Percentiles rank a stretch among this genome's conserved stretches.
Conservation (phyloP, 805 yeast species). For the Yamadazyma scolyti region DNA sequence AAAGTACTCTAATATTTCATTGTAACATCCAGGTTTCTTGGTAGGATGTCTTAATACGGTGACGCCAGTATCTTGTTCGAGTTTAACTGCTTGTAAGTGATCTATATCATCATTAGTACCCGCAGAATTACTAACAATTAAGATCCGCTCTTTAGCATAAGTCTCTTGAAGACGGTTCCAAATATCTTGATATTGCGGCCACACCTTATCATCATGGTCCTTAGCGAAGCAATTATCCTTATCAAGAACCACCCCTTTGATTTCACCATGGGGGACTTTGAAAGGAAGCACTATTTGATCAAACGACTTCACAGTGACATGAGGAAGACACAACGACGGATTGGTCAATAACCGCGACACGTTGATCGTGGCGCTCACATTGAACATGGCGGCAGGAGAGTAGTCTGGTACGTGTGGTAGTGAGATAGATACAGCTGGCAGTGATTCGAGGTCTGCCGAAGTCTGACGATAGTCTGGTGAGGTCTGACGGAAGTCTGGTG, state of each 20-base stretch:
- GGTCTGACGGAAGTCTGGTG: neutral
- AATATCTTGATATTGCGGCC: constrained; percentile 53
- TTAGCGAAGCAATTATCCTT: constrained; percentile 94
- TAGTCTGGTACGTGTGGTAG: no score
- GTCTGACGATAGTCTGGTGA: no score
- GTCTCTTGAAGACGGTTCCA: constrained; percentile 54
- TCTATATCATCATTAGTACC: constrained; percentile 76
- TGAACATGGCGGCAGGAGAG: no score
- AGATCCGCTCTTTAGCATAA: constrained; percentile 61
- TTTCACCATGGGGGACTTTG: constrained; percentile 31
- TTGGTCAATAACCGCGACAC: constrained; percentile 53
- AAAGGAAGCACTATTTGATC: constrained; percentile 59
- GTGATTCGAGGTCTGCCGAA: no score
- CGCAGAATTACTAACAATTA: constrained; percentile 89
- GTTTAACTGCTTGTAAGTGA: constrained; percentile 53
- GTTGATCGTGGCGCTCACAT: constrained; percentile 75
- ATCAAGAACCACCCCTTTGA: constrained; percentile 81
- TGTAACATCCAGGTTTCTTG: constrained; percentile 79
- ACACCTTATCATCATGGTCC: constrained; percentile 74
- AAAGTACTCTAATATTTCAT: constrained; percentile 64
- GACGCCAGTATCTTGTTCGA: constrained; percentile 67
- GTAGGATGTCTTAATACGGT: constrained; percentile 66
- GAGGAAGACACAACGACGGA: constrained; percentile 73
- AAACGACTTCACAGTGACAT: constrained; percentile 51
- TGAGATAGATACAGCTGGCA: no score